Percentiles rank a stretch among this genome's conserved stretches.
Conservation (phyloP, 371 early-diverging fungal species). For the Catenaria anguillulae region DNA sequence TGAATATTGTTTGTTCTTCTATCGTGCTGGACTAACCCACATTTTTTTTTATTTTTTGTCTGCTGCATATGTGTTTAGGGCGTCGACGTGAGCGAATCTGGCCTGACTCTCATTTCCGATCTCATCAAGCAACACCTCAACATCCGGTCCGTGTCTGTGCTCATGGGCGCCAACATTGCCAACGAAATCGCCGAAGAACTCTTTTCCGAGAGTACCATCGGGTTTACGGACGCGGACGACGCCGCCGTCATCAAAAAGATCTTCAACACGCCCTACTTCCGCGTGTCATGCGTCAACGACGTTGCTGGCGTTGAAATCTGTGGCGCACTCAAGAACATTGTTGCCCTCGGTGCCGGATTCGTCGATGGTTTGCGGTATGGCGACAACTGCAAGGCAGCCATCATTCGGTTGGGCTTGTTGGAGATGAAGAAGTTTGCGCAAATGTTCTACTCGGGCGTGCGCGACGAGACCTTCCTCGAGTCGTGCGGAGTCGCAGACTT, state of each 20-base stretch:
- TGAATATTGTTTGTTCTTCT: slow-evolving; percentile 6
- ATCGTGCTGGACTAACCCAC: neutral
- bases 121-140: slow-evolving; percentile 60
- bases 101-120: slow-evolving; percentile 71
- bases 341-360: slow-evolving; percentile 95
- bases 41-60: neutral
- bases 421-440: slow-evolving; percentile 92
- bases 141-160: slow-evolving; percentile 61
- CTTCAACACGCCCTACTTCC: slow-evolving; percentile 80
- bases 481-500: slow-evolving; percentile 89
- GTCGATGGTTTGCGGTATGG: slow-evolving; percentile 76
- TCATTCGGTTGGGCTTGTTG: slow-evolving; percentile 87
- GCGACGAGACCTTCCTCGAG: slow-evolving; percentile 87
- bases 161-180: slow-evolving; percentile 99
- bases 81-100: slow-evolving; percentile 56
- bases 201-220: slow-evolving; percentile 93
- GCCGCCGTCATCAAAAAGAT: slow-evolving; percentile 59
- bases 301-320: slow-evolving; percentile 89
- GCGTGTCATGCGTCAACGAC: slow-evolving; percentile 66
- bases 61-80: too few species aligned
- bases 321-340: slow-evolving; percentile 97
- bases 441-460: slow-evolving; percentile 56
- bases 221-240: slow-evolving; percentile 49
- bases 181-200: slow-evolving; percentile 84
- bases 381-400: slow-evolving; percentile 88